These are phyloP conservation scores for Alternaria rosae DNA, from an alignment of 2,329 filamentous ascomycete species.

Conservation along the genomic window DNA sequence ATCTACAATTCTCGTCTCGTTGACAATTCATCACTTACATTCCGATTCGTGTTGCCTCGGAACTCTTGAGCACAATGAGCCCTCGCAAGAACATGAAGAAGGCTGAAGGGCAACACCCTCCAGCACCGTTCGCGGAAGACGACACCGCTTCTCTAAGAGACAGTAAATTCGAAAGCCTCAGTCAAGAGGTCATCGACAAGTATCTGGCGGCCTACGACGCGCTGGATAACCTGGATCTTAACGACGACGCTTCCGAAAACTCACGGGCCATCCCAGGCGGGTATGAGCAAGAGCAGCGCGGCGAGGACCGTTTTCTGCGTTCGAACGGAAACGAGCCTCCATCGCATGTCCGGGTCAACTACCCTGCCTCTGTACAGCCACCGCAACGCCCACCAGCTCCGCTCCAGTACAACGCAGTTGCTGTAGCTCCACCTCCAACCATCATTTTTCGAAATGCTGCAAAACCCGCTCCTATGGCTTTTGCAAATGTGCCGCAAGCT, in stretches of 20 bases:
- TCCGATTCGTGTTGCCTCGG: too few species aligned
- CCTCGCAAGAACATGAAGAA: background rate
- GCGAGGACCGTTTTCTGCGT: background rate
- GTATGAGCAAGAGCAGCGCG: background rate
- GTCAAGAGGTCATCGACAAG: background rate
- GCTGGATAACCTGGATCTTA: background rate
- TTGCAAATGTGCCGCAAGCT: background rate
- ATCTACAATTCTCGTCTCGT: background rate
- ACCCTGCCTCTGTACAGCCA: background rate
- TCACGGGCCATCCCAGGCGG: background rate
- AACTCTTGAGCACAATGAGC: background rate
- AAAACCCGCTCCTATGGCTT: background rate
- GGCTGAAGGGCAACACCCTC: background rate
- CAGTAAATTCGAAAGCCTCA: background rate
- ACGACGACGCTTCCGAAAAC: background rate
- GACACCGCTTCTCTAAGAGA: background rate
- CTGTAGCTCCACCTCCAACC: background rate
- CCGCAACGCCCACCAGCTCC: background rate
- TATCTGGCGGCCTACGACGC: background rate
- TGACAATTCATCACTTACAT: background rate
- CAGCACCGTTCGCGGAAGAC: background rate
- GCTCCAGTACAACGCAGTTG: background rate
- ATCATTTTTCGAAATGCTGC: background rate
- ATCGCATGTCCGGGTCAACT: background rate
- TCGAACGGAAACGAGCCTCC: background rate